Base-by-base conservation (phyloP, 768 basidiomycete species). In the Clavaria fumosa region DNA sequence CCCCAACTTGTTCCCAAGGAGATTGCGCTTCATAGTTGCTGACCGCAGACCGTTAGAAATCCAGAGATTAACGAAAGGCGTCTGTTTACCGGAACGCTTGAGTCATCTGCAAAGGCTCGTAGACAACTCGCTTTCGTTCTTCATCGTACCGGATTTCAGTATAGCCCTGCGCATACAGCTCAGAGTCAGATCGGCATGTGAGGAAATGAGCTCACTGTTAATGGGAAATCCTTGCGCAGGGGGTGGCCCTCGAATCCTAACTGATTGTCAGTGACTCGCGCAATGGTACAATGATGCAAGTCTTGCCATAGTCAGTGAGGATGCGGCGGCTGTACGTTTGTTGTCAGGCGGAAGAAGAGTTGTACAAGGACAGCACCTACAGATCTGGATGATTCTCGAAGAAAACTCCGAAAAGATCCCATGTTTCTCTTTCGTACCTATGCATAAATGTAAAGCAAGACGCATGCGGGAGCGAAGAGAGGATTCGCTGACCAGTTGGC, bases 71-170 rank as follows among this genome's bases (percentile, higher is more conserved):
- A 15, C 38, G 7, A 20, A 34, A 19, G 32, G 32, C 12, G n/a
- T n/a, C n/a, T n/a, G n/a, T n/a, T n/a, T 48, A 90, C 89, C 89
- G 76, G 79, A 93, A 99, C 31, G 95, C 93, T 54, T 99, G 95
- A 2, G 93, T 90, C 41, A 99, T 69, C 55, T 99, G 95, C 33
- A 99, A 67, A 23, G 95, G 95, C 56, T 99, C 95, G 51, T 96
- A 95, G 23, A 95, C 88, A 39, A 96, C 88, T 26, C 91, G 83
- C 61, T 96, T 96, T 50, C 81, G 75, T 61, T 93, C 90, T 61
- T 97, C 95, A 49, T 96, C 91, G 52, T 97, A 99, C 28, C 95
- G 82, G 27, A 97, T 71, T 59, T 99, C 95, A 6, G 88, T 89
- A 59, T 97, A 99, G n/a, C 95, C 95, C 90, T 95, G 49, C 9